Evolutionary conservation across 345 rosid genomes (phyloP).

Genomic region (Eutrema heterophyllum): DNA sequence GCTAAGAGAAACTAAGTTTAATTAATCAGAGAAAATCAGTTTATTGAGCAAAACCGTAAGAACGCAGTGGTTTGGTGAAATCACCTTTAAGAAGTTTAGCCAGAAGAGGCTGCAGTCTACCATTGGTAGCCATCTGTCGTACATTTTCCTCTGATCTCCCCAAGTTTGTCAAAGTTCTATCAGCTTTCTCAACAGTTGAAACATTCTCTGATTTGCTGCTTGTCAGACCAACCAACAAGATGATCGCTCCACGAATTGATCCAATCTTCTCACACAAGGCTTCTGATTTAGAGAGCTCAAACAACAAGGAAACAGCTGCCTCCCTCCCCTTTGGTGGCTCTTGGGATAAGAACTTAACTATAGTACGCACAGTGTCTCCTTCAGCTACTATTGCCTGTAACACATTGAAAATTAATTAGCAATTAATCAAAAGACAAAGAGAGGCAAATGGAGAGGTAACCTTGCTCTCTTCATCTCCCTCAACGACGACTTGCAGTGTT

Average conservation of each 20-base stretch:
- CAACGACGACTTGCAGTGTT: constrained; percentile 68
- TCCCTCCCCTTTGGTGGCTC: constrained; percentile 80
- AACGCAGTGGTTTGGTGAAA: background rate
- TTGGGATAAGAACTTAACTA: constrained; percentile 72
- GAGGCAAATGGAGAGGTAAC: constrained; percentile 35
- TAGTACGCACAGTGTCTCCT: constrained; percentile 89
- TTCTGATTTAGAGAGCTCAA: constrained; percentile 83
- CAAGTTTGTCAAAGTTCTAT: constrained; percentile 69
- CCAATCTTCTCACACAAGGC: constrained; percentile 89
- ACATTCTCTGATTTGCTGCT: constrained; percentile 82
- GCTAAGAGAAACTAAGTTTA: background rate
- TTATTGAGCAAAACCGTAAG: background rate
- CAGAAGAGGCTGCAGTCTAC: constrained; percentile 81
- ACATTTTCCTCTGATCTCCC: constrained; percentile 79
- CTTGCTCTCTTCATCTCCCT: constrained; percentile 85
- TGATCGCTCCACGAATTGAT: constrained; percentile 80
- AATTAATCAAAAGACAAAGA: background rate
- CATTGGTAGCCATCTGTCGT: constrained; percentile 84
- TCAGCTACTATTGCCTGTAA: constrained; percentile 75
- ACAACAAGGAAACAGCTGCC: constrained; percentile 79
- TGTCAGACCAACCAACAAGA: constrained; percentile 85
- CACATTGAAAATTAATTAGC: constrained; percentile 9
- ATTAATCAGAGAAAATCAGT: background rate
- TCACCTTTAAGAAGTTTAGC: constrained; percentile 79
- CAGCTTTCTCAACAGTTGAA: constrained; percentile 83